A percentile compares a stretch with the other conserved stretches of the same genome.
Conservation (phyloP, 805 yeast genomes). For the Candida insectalens region DNA sequence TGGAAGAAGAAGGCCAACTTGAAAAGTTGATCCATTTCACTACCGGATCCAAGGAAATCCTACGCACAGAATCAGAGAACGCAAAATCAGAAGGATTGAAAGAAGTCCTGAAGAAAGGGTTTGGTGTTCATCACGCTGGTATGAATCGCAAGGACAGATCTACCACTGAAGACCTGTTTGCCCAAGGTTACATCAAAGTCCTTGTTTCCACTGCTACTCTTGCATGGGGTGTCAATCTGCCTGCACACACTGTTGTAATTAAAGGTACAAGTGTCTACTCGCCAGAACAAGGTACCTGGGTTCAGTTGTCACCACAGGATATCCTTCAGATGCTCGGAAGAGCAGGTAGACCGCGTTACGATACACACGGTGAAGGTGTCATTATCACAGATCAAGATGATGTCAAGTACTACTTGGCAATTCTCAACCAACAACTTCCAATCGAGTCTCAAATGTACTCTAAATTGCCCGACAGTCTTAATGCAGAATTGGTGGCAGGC, state of each 20-base stretch:
- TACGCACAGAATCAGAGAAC: constrained; percentile 51
- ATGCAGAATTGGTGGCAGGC: constrained; percentile 82
- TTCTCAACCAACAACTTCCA: constrained; percentile 85
- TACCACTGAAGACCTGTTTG: constrained; percentile 75
- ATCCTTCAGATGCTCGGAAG: constrained; percentile 95
- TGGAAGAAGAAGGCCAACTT: constrained; percentile 44
- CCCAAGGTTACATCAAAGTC: constrained; percentile 77
- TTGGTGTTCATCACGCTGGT: constrained; percentile 93
- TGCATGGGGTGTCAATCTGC: constrained; percentile 96
- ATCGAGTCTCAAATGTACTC: constrained; percentile 81
- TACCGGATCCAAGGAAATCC: constrained; percentile 51
- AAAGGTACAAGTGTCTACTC: constrained; percentile 92
- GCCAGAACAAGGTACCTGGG: constrained; percentile 86
- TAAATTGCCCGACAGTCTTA: constrained; percentile 60
- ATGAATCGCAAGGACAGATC: constrained; percentile 62
- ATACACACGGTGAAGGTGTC: constrained; percentile 86
- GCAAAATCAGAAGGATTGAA: constrained; percentile 45
- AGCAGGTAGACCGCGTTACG: constrained; percentile 96
- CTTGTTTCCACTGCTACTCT: constrained; percentile 86
- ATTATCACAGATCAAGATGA: constrained; percentile 83
- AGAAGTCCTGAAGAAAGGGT: constrained; percentile 57
- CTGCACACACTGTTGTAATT: constrained; percentile 89
- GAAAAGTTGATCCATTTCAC: constrained; percentile 34
- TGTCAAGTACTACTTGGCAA: constrained; percentile 78
- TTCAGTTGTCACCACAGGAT: constrained; percentile 89